Evolutionary conservation across 768 basidiomycete species (phyloP).

Genomic region (Omphalotus guepiniiformis): DNA sequence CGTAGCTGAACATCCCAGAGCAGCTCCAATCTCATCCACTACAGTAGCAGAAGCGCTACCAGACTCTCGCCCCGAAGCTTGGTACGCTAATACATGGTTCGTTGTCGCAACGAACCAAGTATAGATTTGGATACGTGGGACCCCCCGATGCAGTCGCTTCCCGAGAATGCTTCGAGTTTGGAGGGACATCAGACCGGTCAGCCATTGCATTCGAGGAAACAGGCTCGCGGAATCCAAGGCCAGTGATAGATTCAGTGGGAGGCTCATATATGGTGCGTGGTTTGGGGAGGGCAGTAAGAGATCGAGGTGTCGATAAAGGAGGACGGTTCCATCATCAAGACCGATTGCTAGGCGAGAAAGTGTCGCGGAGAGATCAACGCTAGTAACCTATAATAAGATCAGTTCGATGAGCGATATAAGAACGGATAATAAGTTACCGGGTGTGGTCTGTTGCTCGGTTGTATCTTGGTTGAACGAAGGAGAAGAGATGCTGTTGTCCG

Average conservation of each 20-base stretch:
- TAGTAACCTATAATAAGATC: constrained; percentile 51
- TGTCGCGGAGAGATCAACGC: constrained; percentile 71
- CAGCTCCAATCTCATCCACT: constrained; percentile 85
- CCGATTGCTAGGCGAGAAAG: constrained; percentile 88
- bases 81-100: constrained; percentile 72
- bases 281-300: constrained; percentile 80
- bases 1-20: constrained; percentile 80
- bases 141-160: constrained; percentile 20
- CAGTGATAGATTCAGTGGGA: constrained; percentile 85
- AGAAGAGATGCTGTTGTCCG: constrained; percentile 57
- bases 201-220: constrained; percentile 11
- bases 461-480: constrained; percentile 72
- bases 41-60: constrained; percentile 55
- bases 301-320: constrained; percentile 87
- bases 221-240: constrained; percentile 81
- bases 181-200: background rate
- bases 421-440: constrained; percentile 43
- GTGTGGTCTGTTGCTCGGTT: constrained; percentile 72
- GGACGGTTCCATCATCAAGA: constrained; percentile 90
- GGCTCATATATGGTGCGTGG: constrained; percentile 81
- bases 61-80: constrained; percentile 66
- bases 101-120: constrained; percentile 87
- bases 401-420: background rate
- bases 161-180: constrained; percentile 1
- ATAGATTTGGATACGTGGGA: constrained; percentile 39